phyloP scores from a whole-genome alignment of 331 rosid species.

The Rosa hybrid region DNA sequence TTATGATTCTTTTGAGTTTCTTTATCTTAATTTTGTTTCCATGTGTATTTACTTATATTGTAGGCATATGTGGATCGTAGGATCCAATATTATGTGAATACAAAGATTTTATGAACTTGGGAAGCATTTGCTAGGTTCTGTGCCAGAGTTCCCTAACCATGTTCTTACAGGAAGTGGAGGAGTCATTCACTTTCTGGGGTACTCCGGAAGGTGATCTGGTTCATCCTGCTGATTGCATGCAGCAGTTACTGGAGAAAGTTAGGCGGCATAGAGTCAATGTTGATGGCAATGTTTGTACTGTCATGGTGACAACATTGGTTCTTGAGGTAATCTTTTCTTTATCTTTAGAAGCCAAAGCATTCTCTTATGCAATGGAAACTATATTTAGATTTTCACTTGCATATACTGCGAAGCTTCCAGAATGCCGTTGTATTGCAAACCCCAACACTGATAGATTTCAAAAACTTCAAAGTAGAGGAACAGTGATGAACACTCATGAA shows the following conservation, averaged over 20 bases:
- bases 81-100: neutral
- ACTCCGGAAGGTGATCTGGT: slow-evolving; percentile 94
- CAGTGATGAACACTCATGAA: neutral
- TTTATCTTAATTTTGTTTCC: neutral
- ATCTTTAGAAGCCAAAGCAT: neutral
- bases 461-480: neutral
- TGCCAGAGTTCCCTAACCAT: slow-evolving; percentile 10
- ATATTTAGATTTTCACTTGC: neutral
- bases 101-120: neutral
- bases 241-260: slow-evolving; percentile 97
- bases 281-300: slow-evolving; percentile 97
- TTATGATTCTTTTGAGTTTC: neutral
- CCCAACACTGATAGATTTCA: neutral
- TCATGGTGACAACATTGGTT: slow-evolving; percentile 94
- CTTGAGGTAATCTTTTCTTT: slow-evolving; percentile 70
- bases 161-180: slow-evolving; percentile 78
- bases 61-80: neutral
- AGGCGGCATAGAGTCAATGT: slow-evolving; percentile 94
- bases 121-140: neutral
- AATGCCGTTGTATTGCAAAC: neutral
- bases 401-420: neutral
- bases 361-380: neutral
- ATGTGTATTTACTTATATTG: neutral
- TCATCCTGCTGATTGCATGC: slow-evolving; percentile 98
- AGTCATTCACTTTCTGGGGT: slow-evolving; percentile 85